Base-by-base conservation (phyloP, 1,284 basidiomycete species). In the Xerocomus nothofagi region DNA sequence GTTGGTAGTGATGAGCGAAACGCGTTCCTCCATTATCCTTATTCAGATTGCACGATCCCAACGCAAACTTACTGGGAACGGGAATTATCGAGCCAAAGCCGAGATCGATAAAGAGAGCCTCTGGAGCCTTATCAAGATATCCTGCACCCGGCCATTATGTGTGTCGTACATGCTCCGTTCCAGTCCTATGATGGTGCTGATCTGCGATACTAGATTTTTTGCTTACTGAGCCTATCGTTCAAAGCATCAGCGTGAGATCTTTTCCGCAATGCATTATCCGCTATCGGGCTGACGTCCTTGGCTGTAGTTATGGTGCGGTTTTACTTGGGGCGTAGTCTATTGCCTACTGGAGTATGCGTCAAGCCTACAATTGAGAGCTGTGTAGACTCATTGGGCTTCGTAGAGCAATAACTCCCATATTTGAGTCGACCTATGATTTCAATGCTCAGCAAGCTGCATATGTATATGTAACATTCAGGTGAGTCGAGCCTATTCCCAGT, bases 271-370 rank as follows among this genome's bases (percentile, higher is more conserved):
- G 39, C 10, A 23, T 37, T 26, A 31, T 26, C 20, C n/a, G 2
- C 26, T 15, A 18, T 17, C 27, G 23, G 12, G 37, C 12, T 47
- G 17, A 60, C 17, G 20, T 27, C 3, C 15, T 50, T 32, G 40
- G 17, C 9, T 49, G 8, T 57, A 87, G 84, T 54, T 89, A 15
- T 93, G 88, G 89, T 71, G 84, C 41, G 86, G 85, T 1, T 83
- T 88, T 51, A 79, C 78, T 1, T 93, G 89, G 90, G 90, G 90
- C 0, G 78, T 93, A 11, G 67, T 87, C 40, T 93, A 82, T 62
- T 80, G 79, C 50, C 69, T 89, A 51, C 72, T 91, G 26, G 81
- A 83, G 76, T 86, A 55, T 11, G 78, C 69, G 10, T 15, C 15
- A 39, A 6, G 24, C 17, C 23, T 21, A 6, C 20, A 11, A 6